These are phyloP conservation scores for Helminthosporium solani DNA, from an alignment of 2,329 filamentous ascomycete species.

Conservation along the genomic window DNA sequence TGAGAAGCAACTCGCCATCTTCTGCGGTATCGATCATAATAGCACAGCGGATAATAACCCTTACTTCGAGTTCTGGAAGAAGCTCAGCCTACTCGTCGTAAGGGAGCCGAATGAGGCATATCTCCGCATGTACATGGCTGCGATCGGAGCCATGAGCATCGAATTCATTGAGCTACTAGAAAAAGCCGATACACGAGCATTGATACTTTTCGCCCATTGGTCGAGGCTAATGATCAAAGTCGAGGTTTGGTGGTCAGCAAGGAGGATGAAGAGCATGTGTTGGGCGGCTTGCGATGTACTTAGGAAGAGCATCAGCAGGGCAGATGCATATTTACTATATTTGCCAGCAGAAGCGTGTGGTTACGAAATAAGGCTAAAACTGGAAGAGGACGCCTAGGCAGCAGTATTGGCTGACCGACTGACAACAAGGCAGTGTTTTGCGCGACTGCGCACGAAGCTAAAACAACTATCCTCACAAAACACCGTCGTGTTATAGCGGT, in stretches of 20 bases:
- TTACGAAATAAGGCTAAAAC: background rate
- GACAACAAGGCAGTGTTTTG: background rate
- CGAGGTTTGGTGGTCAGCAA: constrained; percentile 7
- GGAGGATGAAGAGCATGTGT: constrained; percentile 6
- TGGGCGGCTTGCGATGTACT: constrained; percentile 10
- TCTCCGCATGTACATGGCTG: constrained; percentile 5
- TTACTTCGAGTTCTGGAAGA: constrained; percentile 5
- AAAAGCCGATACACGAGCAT: constrained; percentile 6
- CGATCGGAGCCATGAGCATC: constrained; percentile 4
- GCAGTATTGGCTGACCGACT: background rate
- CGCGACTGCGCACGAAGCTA: background rate
- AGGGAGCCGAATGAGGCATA: background rate
- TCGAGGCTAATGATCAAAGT: constrained; percentile 10
- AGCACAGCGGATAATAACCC: background rate
- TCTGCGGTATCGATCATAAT: constrained; percentile 4
- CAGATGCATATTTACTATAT: background rate
- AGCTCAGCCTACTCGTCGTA: constrained; percentile 3
- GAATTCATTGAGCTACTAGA: constrained; percentile 8
- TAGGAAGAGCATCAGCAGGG: background rate
- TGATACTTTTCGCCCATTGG: constrained; percentile 15
- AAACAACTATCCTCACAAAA: background rate
- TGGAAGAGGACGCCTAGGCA: background rate
- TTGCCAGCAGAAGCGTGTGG: constrained; percentile 3
- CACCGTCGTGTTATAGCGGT: background rate
- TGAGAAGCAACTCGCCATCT: constrained; percentile 2